Evolutionary conservation across 805 yeast genomes (phyloP).

Genomic region (Wickerhamomyces silvicola): DNA sequence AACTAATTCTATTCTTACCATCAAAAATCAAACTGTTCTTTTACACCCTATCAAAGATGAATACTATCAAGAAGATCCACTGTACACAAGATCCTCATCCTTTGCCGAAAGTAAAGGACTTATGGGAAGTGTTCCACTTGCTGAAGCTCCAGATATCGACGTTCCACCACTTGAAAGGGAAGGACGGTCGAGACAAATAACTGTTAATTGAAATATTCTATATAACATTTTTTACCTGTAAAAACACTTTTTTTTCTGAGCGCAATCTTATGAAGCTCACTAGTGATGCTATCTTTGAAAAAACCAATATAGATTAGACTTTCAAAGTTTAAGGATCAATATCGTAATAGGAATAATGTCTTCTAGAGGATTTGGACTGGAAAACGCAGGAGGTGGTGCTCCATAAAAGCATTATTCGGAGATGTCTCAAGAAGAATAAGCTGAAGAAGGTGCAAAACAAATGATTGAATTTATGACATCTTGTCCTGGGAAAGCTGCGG

Average conservation of each 20-base stretch:
- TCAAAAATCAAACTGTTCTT: slow-evolving; percentile 78
- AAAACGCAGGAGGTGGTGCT: slow-evolving; percentile 32
- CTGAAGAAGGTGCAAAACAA: slow-evolving; percentile 78
- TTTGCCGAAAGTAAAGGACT: slow-evolving; percentile 89
- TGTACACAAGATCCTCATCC: slow-evolving; percentile 62
- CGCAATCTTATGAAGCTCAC: no score
- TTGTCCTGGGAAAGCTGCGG: slow-evolving; percentile 89
- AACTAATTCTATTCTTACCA: slow-evolving; percentile 78
- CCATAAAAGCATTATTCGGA: slow-evolving; percentile 48
- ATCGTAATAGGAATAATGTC: no score
- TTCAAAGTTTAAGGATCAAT: no score
- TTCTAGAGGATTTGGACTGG: slow-evolving; percentile 36
- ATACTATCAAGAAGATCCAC: slow-evolving; percentile 69
- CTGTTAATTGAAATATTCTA: slow-evolving; percentile 1
- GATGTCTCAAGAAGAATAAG: slow-evolving; percentile 89
- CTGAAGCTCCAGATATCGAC: slow-evolving; percentile 40
- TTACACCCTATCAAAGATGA: slow-evolving; percentile 90
- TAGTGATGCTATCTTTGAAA: no score
- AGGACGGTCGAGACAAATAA: slow-evolving; percentile 42
- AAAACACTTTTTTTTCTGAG: neutral
- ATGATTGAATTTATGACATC: slow-evolving; percentile 84
- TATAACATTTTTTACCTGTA: no score
- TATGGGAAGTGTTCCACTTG: slow-evolving; percentile 82
- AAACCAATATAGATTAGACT: no score
- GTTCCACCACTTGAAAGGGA: slow-evolving; percentile 80